Evolutionary conservation across 768 basidiomycete genomes (phyloP).

Genomic region (Tylopilus intermedius): DNA sequence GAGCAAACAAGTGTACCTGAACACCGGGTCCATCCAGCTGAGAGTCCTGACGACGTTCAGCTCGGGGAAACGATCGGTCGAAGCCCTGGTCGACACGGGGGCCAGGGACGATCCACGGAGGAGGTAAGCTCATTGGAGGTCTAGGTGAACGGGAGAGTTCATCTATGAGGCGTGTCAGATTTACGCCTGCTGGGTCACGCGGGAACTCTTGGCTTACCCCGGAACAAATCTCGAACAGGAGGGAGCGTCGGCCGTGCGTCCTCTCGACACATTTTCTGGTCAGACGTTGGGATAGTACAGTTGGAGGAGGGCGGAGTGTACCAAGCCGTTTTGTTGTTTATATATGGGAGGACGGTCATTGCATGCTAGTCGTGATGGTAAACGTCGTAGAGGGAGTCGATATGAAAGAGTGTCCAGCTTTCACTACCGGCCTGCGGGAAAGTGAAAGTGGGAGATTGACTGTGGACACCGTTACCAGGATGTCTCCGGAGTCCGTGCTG

Average conservation of each 20-base stretch:
- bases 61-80: constrained; percentile 23
- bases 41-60: constrained; percentile 23
- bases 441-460: constrained; percentile 16
- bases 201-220: constrained; percentile 37
- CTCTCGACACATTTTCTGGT: constrained; percentile 23
- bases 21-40: constrained; percentile 27
- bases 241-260: constrained; percentile 56
- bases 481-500: constrained; percentile 18
- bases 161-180: constrained; percentile 28
- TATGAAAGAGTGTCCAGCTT: constrained; percentile 28
- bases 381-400: constrained; percentile 13
- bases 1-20: constrained; percentile 21
- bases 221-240: constrained; percentile 64
- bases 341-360: constrained; percentile 23
- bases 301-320: constrained; percentile 8
- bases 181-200: background rate
- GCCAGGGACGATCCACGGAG: constrained; percentile 42
- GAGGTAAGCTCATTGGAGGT: constrained; percentile 35
- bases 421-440: constrained; percentile 21
- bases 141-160: constrained; percentile 43
- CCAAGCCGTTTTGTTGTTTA: constrained; percentile 13
- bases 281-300: constrained; percentile 26
- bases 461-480: constrained; percentile 27
- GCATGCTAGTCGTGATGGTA: constrained; percentile 26
- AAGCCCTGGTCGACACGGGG: constrained; percentile 32